Base-by-base conservation (phyloP, 2,329 filamentous ascomycete species). In the Calonectria hongkongensis region DNA sequence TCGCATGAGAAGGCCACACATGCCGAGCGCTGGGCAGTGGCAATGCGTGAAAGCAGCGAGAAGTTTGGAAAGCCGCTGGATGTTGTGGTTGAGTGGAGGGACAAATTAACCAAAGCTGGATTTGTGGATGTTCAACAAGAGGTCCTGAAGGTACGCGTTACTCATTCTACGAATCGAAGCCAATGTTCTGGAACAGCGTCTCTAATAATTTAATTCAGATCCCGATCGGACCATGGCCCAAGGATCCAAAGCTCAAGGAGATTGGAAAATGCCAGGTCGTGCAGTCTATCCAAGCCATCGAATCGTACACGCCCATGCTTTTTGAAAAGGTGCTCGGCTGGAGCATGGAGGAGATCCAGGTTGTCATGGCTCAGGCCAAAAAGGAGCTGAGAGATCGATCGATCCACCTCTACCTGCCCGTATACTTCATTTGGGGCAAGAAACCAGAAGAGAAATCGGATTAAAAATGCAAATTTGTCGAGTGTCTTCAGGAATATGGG, bases 181-280 rank as follows among this genome's bases (percentile, higher is more conserved):
- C 27, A 16, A 12, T 33, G 2, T 25, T 3, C n/a, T 6, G 25
- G 10, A 39, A 1, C 30, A 56, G n/a, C 12, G 12, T 39, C 51
- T 15, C 51, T 58, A 39, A 58, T 21, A 39, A 3, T 12, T 3
- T 3, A 7, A 45, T 13, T 0, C 25, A 62, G 56, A 62, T 62
- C 25, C 56, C 56, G 21, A 62, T 62, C 39, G 56, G 56, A 12
- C 36, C 56, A 30, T 62, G 56, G 56, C 36, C 56, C 8, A 62
- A 62, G 45, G 56, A 62, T 27, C 56, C 56, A 28, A 62, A 62
- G 56, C 56, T 62, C 56, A 62, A 62, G 36, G 56, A 62, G 36
- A 45, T 62, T 62, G 56, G 56, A 62, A 62, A 62, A 21, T 62
- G 56, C 7, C 56, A 62, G 56, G 39, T 41, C 18, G 39, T 62